Evolutionary conservation across 805 yeast genomes (phyloP), one percentile per base, ranked within the genome.

Genomic region (Yarrowia divulgata): DNA sequence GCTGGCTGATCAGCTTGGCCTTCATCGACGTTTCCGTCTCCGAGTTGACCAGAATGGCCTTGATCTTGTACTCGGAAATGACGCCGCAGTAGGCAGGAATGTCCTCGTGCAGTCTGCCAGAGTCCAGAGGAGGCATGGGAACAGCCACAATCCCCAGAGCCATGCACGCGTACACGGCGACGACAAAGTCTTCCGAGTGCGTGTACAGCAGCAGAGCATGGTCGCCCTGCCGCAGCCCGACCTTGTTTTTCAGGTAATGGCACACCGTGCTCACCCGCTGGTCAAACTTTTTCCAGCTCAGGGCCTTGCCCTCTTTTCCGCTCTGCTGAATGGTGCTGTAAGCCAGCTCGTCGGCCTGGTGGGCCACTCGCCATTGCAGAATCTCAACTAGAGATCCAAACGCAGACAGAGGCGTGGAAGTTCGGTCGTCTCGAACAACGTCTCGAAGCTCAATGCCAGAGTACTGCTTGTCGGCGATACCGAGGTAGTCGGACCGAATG

Each of bases 81-180:
- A 92, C 83, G 9, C 85, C 85, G 10, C 87, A 80, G 67, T 93
- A 84, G 0, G 90, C 88, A 1, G 86, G 84, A 29, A 88, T 82
- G 74, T 94, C 98, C 73, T 91, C 97, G 4, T 85, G 87, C 9
- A 89, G 81, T 68, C 93, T 80, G 52, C 83, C 83, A 13, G 87
- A 81, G 71, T 89, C 92, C 49, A 93, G 79, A 0, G 96, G 93
- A 10, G 87, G 80, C 76, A 92, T 77, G 0, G 97, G 95, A 16
- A 94, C 83, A 0, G 95, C 91, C 2, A 90, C 83, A 5, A 92
- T 75, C 69, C 97, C 97, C 67, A 93, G 85, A 69, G 89, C 79
- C 77, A 94, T 85, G 76, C 98, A 94, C 0, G 99, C 98, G 77
- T 88, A 87, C 0, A 93, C 82, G 1, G 97, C 91, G 37, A 91